A percentile compares a stretch with the other conserved stretches of the same genome.
phyloP scores from a whole-genome alignment of 1,284 basidiomycete genomes.

The Cutaneotrichosporon dermatis region DNA sequence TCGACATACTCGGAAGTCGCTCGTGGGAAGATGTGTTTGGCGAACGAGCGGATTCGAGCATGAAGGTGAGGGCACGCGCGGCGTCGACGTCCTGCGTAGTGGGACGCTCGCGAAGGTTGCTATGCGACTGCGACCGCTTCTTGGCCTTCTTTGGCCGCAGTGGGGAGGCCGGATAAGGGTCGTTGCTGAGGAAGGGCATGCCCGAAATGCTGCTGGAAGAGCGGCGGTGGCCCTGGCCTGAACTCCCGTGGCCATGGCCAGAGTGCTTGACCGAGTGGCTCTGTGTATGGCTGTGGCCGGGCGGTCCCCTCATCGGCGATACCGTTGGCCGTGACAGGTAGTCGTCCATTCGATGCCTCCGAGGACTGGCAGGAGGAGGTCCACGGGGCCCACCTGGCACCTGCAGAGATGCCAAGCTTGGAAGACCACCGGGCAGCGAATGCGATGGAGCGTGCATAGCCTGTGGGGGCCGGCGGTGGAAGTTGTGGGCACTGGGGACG shows the following conservation, averaged over 20 bases:
- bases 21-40: constrained; percentile 4
- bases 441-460: constrained; percentile 12
- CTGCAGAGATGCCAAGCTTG: constrained; percentile 6
- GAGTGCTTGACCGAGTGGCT: neutral
- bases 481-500: neutral
- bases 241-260: constrained; percentile 2
- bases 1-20: neutral
- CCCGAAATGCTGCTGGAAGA: constrained; percentile 12
- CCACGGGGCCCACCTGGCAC: constrained; percentile 2
- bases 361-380: constrained; percentile 3
- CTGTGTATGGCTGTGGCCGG: neutral
- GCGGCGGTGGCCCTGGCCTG: constrained; percentile 12
- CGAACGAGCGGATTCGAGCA: constrained; percentile 32
- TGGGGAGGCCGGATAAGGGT: constrained; percentile 17
- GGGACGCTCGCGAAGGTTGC: constrained; percentile 23
- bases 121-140: constrained; percentile 42
- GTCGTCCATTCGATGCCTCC: constrained; percentile 18
- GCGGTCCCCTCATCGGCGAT: constrained; percentile 7
- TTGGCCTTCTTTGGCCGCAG: constrained; percentile 24
- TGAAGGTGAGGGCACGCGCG: constrained; percentile 40
- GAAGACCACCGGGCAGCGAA: constrained; percentile 17
- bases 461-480: constrained; percentile 11
- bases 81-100: constrained; percentile 46
- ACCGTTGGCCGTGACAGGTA: constrained; percentile 12
- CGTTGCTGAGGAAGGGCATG: constrained; percentile 14